Evolutionary conservation across 345 rosid species (phyloP).

Genomic region (Dovyalis caffra): DNA sequence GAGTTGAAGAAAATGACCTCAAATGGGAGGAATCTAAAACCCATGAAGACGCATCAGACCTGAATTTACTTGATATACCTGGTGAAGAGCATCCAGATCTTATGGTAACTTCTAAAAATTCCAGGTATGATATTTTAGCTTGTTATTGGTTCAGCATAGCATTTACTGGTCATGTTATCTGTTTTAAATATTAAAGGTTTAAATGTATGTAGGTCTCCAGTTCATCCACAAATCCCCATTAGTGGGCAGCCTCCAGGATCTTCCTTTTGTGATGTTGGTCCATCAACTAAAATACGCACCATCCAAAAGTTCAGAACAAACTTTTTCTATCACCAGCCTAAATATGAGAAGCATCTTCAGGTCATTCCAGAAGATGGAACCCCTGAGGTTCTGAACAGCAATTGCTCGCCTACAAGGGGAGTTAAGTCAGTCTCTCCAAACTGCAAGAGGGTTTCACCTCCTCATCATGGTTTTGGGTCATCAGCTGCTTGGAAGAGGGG

Average conservation of each 20-base stretch:
- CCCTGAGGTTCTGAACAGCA: constrained; percentile 16
- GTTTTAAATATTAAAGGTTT: not conserved
- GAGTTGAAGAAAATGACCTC: constrained; percentile 28
- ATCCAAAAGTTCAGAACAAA: constrained; percentile 19
- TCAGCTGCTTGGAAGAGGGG: constrained; percentile 19
- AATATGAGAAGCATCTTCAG: constrained; percentile 23
- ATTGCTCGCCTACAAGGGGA: constrained; percentile 9
- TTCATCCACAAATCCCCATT: constrained; percentile 9
- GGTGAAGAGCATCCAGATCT: constrained; percentile 30
- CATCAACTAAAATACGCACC: constrained; percentile 14
- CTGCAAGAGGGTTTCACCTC: constrained; percentile 34
- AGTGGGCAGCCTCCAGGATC: constrained; percentile 24
- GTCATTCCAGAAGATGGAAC: constrained; percentile 34
- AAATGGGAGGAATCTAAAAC: constrained; percentile 27
- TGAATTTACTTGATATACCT: not conserved
- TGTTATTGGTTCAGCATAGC: not conserved
- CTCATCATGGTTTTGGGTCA: constrained; percentile 27
- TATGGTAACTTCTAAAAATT: constrained; percentile 20
- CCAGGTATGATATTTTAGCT: constrained; percentile 29
- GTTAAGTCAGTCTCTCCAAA: constrained; percentile 37
- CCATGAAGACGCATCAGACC: constrained; percentile 20
- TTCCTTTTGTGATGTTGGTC: constrained; percentile 7
- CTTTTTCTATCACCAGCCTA: constrained; percentile 16
- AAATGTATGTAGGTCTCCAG: constrained; percentile 7
- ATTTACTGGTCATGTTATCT: not conserved